Percentiles rank a stretch among this genome's conserved stretches.
These are phyloP conservation scores for Talaromyces sp. DNA, from an alignment of 2,329 filamentous ascomycete species.

Conservation along the genomic window DNA sequence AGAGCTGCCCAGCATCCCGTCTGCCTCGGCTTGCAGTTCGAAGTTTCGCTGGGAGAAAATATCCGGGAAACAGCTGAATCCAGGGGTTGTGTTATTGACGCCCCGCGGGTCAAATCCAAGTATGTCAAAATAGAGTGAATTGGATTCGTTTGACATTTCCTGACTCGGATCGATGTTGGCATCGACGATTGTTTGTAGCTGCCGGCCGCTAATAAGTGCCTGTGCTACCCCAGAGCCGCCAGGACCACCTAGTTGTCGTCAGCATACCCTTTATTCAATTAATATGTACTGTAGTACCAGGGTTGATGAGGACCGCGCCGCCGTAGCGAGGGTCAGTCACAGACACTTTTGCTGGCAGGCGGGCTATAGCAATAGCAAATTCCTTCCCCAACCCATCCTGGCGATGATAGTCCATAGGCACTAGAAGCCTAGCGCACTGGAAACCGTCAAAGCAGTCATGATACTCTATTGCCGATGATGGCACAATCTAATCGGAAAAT, in stretches of 20 bases:
- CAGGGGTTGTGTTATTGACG: slow-evolving; percentile 37
- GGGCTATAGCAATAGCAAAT: slow-evolving; percentile 44
- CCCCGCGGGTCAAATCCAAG: slow-evolving; percentile 44
- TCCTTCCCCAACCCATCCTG: slow-evolving; percentile 27
- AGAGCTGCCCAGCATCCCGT: slow-evolving; percentile 32
- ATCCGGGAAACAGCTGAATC: slow-evolving; percentile 37
- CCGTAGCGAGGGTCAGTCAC: slow-evolving; percentile 42
- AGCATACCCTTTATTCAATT: not conserved
- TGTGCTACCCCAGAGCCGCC: slow-evolving; percentile 40
- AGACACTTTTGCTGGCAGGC: slow-evolving; percentile 40
- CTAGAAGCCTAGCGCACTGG: slow-evolving; percentile 46
- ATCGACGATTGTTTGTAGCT: slow-evolving; percentile 36
- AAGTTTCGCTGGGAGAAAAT: slow-evolving; percentile 26
- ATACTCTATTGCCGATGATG: slow-evolving; percentile 30
- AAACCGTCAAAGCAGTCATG: slow-evolving; percentile 42
- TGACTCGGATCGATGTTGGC: slow-evolving; percentile 23
- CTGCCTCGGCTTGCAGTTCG: slow-evolving; percentile 30
- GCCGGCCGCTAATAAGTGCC: slow-evolving; percentile 26
- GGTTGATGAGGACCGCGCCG: slow-evolving; percentile 46
- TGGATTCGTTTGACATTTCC: not conserved
- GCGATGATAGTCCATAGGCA: slow-evolving; percentile 46
- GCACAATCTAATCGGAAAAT: slow-evolving; percentile 16
- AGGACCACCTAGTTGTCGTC: slow-evolving; percentile 34
- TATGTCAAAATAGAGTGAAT: slow-evolving; percentile 33
- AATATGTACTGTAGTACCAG: slow-evolving; percentile 20